Conservation (phyloP, 768 basidiomycete species). For the Suillus cothurnatus region DNA sequence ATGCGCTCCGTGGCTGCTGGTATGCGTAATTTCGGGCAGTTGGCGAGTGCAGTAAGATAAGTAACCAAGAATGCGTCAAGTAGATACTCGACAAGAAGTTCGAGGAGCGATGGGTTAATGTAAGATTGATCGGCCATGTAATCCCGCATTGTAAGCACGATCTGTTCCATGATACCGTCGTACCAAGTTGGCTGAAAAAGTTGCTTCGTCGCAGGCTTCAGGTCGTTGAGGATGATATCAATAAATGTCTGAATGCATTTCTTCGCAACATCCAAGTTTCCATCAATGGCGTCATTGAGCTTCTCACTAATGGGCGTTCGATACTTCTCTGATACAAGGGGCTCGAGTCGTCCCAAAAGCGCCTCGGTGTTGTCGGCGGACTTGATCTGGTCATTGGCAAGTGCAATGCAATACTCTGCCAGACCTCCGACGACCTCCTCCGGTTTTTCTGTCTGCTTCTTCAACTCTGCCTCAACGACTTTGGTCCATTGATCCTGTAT, state of each 20-base stretch:
- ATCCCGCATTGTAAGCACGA: constrained; percentile 94
- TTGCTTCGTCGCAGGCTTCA: constrained; percentile 82
- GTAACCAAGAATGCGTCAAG: constrained; percentile 87
- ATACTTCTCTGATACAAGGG: constrained; percentile 93
- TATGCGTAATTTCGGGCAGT: constrained; percentile 83
- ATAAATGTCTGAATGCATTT: constrained; percentile 95
- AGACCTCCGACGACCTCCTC: constrained; percentile 87
- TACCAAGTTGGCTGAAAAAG: constrained; percentile 91
- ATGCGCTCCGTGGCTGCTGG: constrained; percentile 85
- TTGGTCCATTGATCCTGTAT: constrained; percentile 89
- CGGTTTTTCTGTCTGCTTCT: constrained; percentile 84
- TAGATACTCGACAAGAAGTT: constrained; percentile 90
- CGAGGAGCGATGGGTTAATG: constrained; percentile 88
- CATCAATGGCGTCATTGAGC: constrained; percentile 96
- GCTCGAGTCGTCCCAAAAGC: constrained; percentile 82
- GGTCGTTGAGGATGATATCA: constrained; percentile 92
- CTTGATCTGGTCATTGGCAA: constrained; percentile 98
- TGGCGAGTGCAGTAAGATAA: constrained; percentile 86
- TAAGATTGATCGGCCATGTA: constrained; percentile 94
- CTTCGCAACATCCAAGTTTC: constrained; percentile 97
- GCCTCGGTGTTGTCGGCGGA: constrained; percentile 93
- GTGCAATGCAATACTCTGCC: constrained; percentile 94
- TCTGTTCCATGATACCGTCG: constrained; percentile 82
- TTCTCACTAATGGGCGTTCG: constrained; percentile 77
- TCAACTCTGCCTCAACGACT: constrained; percentile 80